These are phyloP conservation scores for Colletotrichum ledebouriae DNA, from an alignment of 2,329 filamentous ascomycete genomes.

Conservation along the genomic window DNA sequence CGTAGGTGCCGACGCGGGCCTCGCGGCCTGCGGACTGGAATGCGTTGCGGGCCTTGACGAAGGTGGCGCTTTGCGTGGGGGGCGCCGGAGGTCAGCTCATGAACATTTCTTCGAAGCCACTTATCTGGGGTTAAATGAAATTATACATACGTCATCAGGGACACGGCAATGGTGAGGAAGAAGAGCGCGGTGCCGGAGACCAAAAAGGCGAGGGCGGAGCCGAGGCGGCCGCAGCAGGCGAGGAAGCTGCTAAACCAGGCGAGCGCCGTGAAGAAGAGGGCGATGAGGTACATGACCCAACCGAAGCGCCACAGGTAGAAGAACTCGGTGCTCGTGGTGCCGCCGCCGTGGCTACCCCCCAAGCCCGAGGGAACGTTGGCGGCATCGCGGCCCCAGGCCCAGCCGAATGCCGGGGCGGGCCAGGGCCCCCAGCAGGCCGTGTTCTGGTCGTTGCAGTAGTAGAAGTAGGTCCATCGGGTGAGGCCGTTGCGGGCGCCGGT, in stretches of 20 bases:
- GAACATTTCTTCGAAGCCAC: too few relatives aligned
- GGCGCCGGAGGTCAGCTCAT: too few relatives aligned
- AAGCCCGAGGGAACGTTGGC: slow-evolving; percentile 59
- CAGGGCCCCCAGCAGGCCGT: slow-evolving; percentile 74
- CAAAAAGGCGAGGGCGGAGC: slow-evolving; percentile 74
- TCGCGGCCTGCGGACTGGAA: slow-evolving; percentile 69
- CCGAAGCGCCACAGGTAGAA: slow-evolving; percentile 92
- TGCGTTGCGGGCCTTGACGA: slow-evolving; percentile 76
- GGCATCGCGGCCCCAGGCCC: slow-evolving; percentile 71
- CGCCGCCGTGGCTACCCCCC: slow-evolving; percentile 64
- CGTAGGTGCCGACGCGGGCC: slow-evolving; percentile 75
- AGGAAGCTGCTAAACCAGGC: slow-evolving; percentile 78
- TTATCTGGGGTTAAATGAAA: slow-evolving; percentile 18
- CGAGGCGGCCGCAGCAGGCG: slow-evolving; percentile 78
- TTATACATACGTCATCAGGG: slow-evolving; percentile 79
- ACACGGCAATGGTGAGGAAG: slow-evolving; percentile 75
- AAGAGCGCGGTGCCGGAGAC: slow-evolving; percentile 72
- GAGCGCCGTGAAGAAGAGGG: slow-evolving; percentile 80
- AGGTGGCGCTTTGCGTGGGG: slow-evolving; percentile 62
- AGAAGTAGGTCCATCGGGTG: slow-evolving; percentile 93
- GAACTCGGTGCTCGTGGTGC: slow-evolving; percentile 72
- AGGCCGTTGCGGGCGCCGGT: slow-evolving; percentile 70
- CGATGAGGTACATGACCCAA: slow-evolving; percentile 91
- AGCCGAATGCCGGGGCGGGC: slow-evolving; percentile 78
- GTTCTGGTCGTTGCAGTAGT: slow-evolving; percentile 77